Percentiles rank a stretch among this genome's conserved stretches.
Conservation (phyloP, 2,329 filamentous ascomycete genomes). For the Calonectria hongkongensis region DNA sequence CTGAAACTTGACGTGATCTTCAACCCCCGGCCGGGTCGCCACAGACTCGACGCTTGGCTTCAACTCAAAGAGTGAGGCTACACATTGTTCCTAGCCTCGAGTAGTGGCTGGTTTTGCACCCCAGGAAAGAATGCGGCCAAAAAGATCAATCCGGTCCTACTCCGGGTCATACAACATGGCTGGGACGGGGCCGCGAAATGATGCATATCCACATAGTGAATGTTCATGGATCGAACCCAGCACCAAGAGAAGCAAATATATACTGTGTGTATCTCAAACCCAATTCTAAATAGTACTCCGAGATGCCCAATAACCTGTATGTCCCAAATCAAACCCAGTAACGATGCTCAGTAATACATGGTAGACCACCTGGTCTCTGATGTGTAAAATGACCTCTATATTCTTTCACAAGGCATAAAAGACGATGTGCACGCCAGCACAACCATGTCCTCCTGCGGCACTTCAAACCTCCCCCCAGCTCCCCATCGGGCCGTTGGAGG, state of each 20-base stretch:
- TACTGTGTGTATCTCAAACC: conserved; percentile 32
- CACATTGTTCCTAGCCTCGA: conserved; percentile 29
- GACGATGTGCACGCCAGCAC: conserved; percentile 24
- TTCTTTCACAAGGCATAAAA: conserved; percentile 41
- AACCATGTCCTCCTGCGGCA: conserved; percentile 30
- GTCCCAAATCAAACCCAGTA: conserved; percentile 41
- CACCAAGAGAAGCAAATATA: conserved; percentile 19
- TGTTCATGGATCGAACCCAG: conserved; percentile 7
- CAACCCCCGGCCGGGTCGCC: conserved; percentile 6
- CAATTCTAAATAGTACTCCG: conserved; percentile 41
- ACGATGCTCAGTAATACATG: conserved; percentile 46
- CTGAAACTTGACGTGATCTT: conserved; percentile 37
- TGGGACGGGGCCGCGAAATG: neutral
- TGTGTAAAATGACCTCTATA: conserved; percentile 34
- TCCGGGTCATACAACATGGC: conserved; percentile 12
- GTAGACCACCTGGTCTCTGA: conserved; percentile 24
- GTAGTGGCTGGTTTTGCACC: conserved; percentile 30
- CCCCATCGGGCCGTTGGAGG: conserved; percentile 80
- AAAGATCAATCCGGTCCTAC: conserved; percentile 29
- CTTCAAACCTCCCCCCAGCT: conserved; percentile 83
- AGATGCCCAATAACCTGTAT: conserved; percentile 45
- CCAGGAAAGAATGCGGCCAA: neutral
- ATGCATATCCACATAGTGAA: neutral
- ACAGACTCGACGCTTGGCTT: conserved; percentile 26
- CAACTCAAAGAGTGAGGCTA: conserved; percentile 37